Evolutionary conservation across 2,329 filamentous ascomycete species (phyloP).

Genomic region (Fusarium metavorans): DNA sequence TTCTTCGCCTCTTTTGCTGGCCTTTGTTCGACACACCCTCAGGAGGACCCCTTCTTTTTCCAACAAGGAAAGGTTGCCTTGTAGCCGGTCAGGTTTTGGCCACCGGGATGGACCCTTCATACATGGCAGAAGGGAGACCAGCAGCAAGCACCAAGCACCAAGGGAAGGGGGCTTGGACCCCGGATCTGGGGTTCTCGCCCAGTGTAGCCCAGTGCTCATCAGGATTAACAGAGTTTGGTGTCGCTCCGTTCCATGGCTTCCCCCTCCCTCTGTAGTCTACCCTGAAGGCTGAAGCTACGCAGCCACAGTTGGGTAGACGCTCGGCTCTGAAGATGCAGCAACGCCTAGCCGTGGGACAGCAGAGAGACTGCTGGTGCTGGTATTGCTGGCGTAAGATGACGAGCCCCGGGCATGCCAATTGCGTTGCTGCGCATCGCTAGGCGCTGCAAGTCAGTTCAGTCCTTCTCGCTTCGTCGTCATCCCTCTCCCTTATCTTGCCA

Average conservation of each 20-base stretch:
- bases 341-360: background rate
- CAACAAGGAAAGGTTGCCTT: background rate
- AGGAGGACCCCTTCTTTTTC: background rate
- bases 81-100: conserved; percentile 15
- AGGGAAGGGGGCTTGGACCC: conserved; percentile 8
- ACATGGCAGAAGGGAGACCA: conserved; percentile 14
- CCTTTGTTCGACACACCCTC: conserved; percentile 15
- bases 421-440: conserved; percentile 19
- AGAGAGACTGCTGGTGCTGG: background rate
- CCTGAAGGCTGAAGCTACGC: conserved; percentile 18
- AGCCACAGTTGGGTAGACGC: background rate
- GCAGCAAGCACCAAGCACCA: background rate
- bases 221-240: background rate
- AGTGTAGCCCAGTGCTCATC: background rate
- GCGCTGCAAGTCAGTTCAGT: conserved; percentile 26
- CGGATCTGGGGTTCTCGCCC: background rate
- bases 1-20: background rate
- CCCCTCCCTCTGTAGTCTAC: background rate
- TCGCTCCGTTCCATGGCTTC: conserved; percentile 19
- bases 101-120: conserved; percentile 32
- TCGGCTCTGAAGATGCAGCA: background rate
- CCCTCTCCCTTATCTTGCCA: conserved; percentile 1
- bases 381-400: conserved; percentile 17
- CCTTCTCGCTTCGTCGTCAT: conserved; percentile 11
- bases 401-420: conserved; percentile 15